Evolutionary conservation across 2,329 filamentous ascomycete genomes (phyloP).

Genomic region (Arthrobotrys iridis): DNA sequence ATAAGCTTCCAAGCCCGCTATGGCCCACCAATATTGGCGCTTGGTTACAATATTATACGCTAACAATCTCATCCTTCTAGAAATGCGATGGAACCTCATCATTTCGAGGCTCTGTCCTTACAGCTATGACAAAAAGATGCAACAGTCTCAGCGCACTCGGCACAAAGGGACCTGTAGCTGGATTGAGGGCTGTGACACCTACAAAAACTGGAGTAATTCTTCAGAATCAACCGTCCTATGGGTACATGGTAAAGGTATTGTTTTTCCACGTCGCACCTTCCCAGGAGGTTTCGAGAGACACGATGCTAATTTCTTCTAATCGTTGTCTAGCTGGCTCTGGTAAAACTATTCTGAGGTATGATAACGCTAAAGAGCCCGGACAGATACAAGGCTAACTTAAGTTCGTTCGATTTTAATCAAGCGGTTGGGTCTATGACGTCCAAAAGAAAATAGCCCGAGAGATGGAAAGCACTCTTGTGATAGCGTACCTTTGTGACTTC

Average conservation of each 20-base stretch:
- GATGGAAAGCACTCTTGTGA: background rate
- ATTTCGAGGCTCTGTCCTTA: slow-evolving; percentile 21
- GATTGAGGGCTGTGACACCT: slow-evolving; percentile 3
- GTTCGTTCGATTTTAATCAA: background rate
- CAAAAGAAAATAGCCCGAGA: background rate
- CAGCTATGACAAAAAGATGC: slow-evolving; percentile 33
- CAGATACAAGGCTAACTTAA: background rate
- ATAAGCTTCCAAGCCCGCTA: background rate
- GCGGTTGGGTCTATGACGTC: slow-evolving; percentile 30
- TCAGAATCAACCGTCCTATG: slow-evolving; percentile 6
- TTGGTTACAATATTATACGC: background rate
- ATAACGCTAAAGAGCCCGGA: background rate
- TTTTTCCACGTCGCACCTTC: background rate
- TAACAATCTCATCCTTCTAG: background rate
- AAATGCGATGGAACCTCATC: slow-evolving; percentile 23
- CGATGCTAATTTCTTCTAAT: background rate
- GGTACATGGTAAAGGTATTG: slow-evolving; percentile 47
- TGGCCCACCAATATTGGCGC: background rate
- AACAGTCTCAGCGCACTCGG: background rate
- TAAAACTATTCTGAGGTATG: slow-evolving; percentile 52
- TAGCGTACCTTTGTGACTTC: slow-evolving; percentile 54
- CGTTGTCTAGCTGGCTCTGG: slow-evolving; percentile 50
- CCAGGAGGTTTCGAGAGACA: background rate
- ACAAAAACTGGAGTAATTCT: slow-evolving; percentile 4
- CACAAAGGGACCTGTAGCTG: slow-evolving; percentile 20